Percentiles rank a stretch among this genome's conserved stretches.
Evolutionary conservation across 768 basidiomycete genomes (phyloP).

Genomic region (Pholiota microspora): DNA sequence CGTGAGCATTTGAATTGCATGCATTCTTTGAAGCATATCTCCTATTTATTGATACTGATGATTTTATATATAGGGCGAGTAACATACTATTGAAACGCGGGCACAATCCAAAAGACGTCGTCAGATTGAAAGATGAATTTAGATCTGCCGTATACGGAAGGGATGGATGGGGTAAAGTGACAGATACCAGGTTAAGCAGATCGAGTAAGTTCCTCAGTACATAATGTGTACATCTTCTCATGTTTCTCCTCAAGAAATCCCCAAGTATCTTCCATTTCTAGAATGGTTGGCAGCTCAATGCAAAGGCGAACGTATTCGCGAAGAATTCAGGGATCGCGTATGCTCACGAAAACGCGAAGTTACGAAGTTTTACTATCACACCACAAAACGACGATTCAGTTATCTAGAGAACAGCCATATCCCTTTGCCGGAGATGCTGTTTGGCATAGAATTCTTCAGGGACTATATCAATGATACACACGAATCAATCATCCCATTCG

Average conservation of each 20-base stretch:
- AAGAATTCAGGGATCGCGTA: no score
- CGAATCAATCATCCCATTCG: neutral
- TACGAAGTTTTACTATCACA: neutral
- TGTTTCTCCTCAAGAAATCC: no score
- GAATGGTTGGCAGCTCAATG: no score
- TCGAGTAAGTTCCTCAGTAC: no score
- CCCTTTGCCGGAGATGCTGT: neutral
- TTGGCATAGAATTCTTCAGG: neutral
- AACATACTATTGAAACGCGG: neutral
- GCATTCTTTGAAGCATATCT: no score
- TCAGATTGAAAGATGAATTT: neutral
- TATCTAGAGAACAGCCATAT: neutral
- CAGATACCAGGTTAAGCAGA: no score
- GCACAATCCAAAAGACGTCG: neutral
- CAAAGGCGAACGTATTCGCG: no score
- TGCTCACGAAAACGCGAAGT: neutral
- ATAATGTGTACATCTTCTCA: no score
- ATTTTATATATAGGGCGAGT: neutral
- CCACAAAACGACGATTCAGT: neutral
- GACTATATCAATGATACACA: neutral
- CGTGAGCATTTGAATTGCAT: neutral
- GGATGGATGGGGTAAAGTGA: no score
- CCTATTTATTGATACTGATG: no score
- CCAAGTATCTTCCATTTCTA: no score
- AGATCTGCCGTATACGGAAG: no score